phyloP scores from a whole-genome alignment of 768 basidiomycete genomes.

The Tubosaeta sp. region DNA sequence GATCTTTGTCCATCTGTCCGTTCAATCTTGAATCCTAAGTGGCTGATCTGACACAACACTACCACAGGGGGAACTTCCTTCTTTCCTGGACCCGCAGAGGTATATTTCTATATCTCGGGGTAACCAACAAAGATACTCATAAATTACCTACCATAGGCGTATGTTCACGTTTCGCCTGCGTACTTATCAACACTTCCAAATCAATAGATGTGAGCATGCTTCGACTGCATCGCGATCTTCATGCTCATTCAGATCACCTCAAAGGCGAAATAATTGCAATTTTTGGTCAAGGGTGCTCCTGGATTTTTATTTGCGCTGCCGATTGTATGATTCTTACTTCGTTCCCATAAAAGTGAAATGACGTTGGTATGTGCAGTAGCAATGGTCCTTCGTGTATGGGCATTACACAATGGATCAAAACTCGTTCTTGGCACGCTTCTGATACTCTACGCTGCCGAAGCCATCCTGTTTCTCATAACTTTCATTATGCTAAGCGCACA shows the following conservation, averaged over 20 bases:
- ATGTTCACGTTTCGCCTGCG: neutral
- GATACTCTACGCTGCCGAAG: neutral
- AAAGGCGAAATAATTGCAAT: no score
- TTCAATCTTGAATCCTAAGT: neutral
- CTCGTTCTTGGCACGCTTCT: neutral
- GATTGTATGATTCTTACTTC: no score
- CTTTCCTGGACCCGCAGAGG: neutral
- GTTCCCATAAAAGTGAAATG: no score
- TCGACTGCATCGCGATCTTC: neutral
- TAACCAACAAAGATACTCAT: neutral
- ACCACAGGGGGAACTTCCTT: neutral
- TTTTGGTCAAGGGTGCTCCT: no score
- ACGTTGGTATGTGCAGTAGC: neutral
- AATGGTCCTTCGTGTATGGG: neutral
- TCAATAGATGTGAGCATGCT: neutral
- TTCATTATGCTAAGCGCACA: neutral
- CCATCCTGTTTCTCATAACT: neutral
- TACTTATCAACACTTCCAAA: neutral
- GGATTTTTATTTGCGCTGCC: no score
- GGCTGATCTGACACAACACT: neutral
- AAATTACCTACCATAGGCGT: neutral
- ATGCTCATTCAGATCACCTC: neutral
- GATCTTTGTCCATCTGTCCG: neutral
- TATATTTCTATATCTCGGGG: neutral
- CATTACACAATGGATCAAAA: neutral